A percentile compares a stretch with the other conserved stretches of the same genome.
Conservation (phyloP, 805 yeast genomes). For the Aciculoconidium aculeatum region DNA sequence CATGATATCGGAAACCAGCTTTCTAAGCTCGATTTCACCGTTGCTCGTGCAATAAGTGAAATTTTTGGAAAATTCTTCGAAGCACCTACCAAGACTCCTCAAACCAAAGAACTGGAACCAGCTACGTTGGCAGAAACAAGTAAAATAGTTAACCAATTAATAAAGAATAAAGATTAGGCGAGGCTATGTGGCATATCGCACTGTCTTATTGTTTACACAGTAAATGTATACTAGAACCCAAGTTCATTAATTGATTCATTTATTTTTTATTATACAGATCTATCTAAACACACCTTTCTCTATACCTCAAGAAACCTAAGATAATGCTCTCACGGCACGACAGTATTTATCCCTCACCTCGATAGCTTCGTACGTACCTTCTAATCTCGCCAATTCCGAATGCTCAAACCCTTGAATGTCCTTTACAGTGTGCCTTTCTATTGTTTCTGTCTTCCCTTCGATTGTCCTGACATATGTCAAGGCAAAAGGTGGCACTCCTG, state of each 20-base stretch:
- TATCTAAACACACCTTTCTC: too few species aligned
- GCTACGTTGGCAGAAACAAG: conserved; percentile 10
- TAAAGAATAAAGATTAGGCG: too few species aligned
- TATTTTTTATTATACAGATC: too few species aligned
- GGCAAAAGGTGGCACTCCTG: conserved; percentile 87
- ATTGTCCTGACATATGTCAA: conserved; percentile 77
- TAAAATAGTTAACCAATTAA: conserved; percentile 9
- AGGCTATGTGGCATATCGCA: too few species aligned
- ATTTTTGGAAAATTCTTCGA: background rate
- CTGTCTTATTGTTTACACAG: too few species aligned
- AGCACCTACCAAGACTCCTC: background rate
- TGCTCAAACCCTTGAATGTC: conserved; percentile 67
- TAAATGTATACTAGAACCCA: too few species aligned
- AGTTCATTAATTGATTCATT: too few species aligned
- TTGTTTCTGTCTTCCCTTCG: conserved; percentile 27
- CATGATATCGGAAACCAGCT: conserved; percentile 52
- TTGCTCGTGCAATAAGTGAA: conserved; percentile 40
- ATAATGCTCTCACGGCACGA: conserved; percentile 17
- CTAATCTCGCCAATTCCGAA: conserved; percentile 70
- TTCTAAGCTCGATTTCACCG: conserved; percentile 50
- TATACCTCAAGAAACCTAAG: too few species aligned
- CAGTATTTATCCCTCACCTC: conserved; percentile 86
- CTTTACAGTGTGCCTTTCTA: conserved; percentile 56
- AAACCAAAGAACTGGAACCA: conserved; percentile 1
- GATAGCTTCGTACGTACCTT: conserved; percentile 91